Evolutionary conservation across 1,139 yeast genomes (phyloP).

Genomic region (Eremothecium sinecaudum): DNA sequence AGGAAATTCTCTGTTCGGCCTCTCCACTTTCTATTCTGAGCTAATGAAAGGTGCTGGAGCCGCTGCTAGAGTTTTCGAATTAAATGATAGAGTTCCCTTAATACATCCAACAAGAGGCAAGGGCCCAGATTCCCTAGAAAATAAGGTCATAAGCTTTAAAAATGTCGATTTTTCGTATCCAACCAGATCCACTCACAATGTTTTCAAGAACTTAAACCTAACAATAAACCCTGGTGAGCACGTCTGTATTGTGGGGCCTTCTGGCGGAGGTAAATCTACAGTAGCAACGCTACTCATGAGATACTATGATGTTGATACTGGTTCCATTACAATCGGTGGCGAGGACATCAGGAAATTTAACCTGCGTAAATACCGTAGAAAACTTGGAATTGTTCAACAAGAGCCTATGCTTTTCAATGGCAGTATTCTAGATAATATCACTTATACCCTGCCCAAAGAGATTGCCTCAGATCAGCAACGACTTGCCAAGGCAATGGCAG

Average conservation of each 20-base stretch:
- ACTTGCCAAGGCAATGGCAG: conserved; percentile 23
- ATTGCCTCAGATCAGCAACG: conserved; percentile 35
- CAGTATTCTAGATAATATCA: conserved; percentile 66
- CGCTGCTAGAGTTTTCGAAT: conserved; percentile 82
- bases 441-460: conserved; percentile 51
- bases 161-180: conserved; percentile 74
- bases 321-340: conserved; percentile 61
- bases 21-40: conserved; percentile 87
- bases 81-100: conserved; percentile 66
- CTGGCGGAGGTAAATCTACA: conserved; percentile 90
- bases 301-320: conserved; percentile 53
- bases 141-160: conserved; percentile 49
- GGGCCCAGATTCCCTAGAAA: conserved; percentile 35
- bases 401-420: conserved; percentile 80
- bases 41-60: conserved; percentile 97
- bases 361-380: conserved; percentile 60
- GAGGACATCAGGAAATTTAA: conserved; percentile 53
- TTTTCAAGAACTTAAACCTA: conserved; percentile 57
- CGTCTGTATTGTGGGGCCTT: conserved; percentile 83
- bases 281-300: conserved; percentile 65
- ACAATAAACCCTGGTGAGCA: conserved; percentile 61
- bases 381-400: conserved; percentile 80
- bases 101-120: conserved; percentile 52
- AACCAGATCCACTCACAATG: conserved; percentile 67
- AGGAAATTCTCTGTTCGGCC: conserved; percentile 83